Conservation (phyloP, 2,329 filamentous ascomycete genomes). For the Dryadomyces quercivorus region DNA sequence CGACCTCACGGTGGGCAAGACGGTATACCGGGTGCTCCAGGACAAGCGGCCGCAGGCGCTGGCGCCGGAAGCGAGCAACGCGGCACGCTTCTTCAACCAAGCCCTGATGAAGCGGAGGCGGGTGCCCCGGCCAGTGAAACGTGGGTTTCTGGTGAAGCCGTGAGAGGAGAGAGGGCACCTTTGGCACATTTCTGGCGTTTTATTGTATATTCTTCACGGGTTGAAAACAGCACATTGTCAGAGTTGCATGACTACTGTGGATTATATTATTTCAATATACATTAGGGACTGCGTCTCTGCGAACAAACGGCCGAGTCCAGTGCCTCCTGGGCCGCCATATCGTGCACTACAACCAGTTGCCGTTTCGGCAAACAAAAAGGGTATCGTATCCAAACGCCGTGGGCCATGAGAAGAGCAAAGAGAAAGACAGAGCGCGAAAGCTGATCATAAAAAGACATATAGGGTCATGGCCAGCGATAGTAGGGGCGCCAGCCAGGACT, state of each 20-base stretch:
- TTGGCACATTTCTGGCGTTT: background rate
- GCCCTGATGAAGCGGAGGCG: conserved; percentile 33
- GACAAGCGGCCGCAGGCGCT: conserved; percentile 31
- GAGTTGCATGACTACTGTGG: background rate
- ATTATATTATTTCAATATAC: background rate
- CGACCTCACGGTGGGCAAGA: conserved; percentile 39
- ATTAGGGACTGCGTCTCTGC: background rate
- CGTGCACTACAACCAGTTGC: background rate
- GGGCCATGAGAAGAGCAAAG: background rate
- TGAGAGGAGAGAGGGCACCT: conserved; percentile 1
- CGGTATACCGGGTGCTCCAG: conserved; percentile 38
- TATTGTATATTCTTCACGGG: background rate
- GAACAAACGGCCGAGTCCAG: background rate
- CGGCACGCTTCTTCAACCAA: conserved; percentile 29
- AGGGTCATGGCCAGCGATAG: background rate
- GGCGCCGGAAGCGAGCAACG: conserved; percentile 34
- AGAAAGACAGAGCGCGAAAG: background rate
- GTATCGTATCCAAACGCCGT: background rate
- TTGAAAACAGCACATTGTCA: background rate
- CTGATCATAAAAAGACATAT: background rate
- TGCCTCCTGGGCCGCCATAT: background rate
- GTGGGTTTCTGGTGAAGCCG: conserved; percentile 32
- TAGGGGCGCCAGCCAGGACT: background rate
- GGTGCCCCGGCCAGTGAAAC: conserved; percentile 20
- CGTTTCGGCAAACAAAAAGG: background rate